Evolutionary conservation across 495 filamentous ascomycete species (phyloP).

Genomic region (Chlorociboria aeruginascens): DNA sequence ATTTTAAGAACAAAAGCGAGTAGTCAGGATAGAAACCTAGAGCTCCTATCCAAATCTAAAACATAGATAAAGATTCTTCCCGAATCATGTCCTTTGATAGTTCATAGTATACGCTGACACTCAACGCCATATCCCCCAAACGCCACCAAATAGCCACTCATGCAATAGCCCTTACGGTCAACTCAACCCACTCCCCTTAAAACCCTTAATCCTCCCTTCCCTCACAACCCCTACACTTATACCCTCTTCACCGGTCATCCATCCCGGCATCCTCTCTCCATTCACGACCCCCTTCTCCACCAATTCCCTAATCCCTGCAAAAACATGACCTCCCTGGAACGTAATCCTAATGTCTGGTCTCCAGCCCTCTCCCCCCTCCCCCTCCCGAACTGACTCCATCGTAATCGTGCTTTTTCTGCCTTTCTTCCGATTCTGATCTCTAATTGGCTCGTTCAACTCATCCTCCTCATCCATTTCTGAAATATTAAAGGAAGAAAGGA

Average conservation of each 20-base stretch:
- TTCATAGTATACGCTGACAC: too few relatives aligned
- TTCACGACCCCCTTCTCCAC: conserved; percentile 64
- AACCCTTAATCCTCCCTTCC: conserved; percentile 43
- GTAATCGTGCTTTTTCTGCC: conserved; percentile 24
- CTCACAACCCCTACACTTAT: conserved; percentile 60
- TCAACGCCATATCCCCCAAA: too few relatives aligned
- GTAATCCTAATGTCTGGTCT: conserved; percentile 48
- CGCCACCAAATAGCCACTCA: not conserved
- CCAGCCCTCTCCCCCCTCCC: conserved; percentile 28
- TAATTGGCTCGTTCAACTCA: conserved; percentile 19
- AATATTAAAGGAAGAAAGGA: conserved; percentile 22
- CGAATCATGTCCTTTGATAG: too few relatives aligned
- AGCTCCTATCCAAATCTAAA: too few relatives aligned
- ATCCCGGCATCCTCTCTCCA: conserved; percentile 69
- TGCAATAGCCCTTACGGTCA: not conserved
- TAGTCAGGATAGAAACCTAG: too few relatives aligned
- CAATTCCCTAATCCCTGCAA: conserved; percentile 63
- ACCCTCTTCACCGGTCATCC: conserved; percentile 83
- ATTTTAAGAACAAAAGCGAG: too few relatives aligned
- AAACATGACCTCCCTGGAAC: conserved; percentile 69
- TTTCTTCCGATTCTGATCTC: conserved; percentile 19
- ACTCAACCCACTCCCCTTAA: conserved; percentile 34
- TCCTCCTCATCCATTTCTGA: not conserved
- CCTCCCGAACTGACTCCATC: conserved; percentile 15
- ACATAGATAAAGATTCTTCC: too few relatives aligned